phyloP scores from a whole-genome alignment of 192 early-diverging fungal genomes.

The Linnemannia hyalina region DNA sequence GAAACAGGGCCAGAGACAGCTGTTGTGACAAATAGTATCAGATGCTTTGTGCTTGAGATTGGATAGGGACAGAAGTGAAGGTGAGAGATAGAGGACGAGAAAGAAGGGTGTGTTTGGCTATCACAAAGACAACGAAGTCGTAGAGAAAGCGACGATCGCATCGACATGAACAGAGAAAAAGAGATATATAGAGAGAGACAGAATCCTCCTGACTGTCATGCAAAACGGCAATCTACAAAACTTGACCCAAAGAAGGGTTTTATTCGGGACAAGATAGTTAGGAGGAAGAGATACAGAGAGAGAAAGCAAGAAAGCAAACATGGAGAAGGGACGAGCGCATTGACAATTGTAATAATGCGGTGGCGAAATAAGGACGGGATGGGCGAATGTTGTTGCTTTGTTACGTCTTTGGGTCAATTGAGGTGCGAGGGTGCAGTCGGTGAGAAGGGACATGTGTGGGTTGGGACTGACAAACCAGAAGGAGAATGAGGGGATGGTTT shows the following conservation, averaged over 20 bases:
- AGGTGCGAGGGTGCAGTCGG: too few relatives aligned
- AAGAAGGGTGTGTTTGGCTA: not conserved
- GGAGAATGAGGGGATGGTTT: not conserved
- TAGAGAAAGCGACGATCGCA: not conserved
- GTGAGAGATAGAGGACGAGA: constrained; percentile 1
- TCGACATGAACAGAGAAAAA: not conserved
- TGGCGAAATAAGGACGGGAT: not conserved
- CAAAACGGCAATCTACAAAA: not conserved
- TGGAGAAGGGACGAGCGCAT: not conserved
- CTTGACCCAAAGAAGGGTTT: not conserved
- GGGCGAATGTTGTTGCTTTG: not conserved
- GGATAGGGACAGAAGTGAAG: not conserved
- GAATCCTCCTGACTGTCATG: too few relatives aligned
- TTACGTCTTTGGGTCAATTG: constrained; percentile 5
- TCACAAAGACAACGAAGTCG: too few relatives aligned
- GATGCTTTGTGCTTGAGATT: not conserved
- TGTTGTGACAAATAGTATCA: not conserved
- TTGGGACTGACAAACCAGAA: not conserved
- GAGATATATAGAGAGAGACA: not conserved
- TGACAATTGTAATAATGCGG: not conserved
- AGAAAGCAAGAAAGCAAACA: not conserved
- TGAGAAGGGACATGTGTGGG: not conserved
- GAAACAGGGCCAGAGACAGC: constrained; percentile 4
- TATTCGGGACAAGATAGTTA: too few relatives aligned
- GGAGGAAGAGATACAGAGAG: too few relatives aligned